These are phyloP conservation scores for Zymoseptoria tritici DNA, from an alignment of 2,329 filamentous ascomycete species.

Conservation along the genomic window DNA sequence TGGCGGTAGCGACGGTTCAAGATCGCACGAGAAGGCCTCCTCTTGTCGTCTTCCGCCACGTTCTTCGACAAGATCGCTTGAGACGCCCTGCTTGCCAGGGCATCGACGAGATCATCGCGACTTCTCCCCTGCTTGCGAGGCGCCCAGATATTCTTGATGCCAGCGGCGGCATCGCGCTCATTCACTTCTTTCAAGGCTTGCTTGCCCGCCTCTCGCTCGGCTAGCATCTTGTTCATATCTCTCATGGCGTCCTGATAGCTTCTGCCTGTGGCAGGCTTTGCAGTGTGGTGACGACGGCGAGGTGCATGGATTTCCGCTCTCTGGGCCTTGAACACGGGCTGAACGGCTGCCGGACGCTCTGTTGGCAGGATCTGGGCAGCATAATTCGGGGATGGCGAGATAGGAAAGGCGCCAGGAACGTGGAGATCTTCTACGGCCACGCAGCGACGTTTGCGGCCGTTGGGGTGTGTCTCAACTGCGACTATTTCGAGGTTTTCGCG, in stretches of 20 bases:
- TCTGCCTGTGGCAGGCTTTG: background rate
- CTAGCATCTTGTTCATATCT: slow-evolving; percentile 5
- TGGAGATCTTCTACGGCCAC: slow-evolving; percentile 8
- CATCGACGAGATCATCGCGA: background rate
- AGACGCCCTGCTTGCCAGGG: background rate
- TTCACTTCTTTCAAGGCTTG: slow-evolving; percentile 7
- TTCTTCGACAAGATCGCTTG: background rate
- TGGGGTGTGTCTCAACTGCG: slow-evolving; percentile 9
- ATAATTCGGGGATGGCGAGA: slow-evolving; percentile 2
- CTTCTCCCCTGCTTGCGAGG: slow-evolving; percentile 4
- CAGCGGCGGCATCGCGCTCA: slow-evolving; percentile 9
- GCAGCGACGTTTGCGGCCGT: slow-evolving; percentile 13
- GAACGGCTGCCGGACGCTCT: background rate
- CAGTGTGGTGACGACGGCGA: background rate
- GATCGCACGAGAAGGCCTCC: background rate
- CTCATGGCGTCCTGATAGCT: slow-evolving; percentile 5
- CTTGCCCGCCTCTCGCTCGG: background rate
- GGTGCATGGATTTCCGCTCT: background rate
- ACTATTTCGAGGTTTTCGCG: slow-evolving; percentile 5
- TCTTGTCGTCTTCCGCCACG: background rate
- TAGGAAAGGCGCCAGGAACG: background rate
- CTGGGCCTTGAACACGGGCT: background rate
- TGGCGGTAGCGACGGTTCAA: background rate
- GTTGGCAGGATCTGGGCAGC: slow-evolving; percentile 1
- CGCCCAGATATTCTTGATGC: slow-evolving; percentile 5